These are phyloP conservation scores for Albugo laibachii DNA, from an alignment of 352 stramenopile genomes.

Conservation along the genomic window DNA sequence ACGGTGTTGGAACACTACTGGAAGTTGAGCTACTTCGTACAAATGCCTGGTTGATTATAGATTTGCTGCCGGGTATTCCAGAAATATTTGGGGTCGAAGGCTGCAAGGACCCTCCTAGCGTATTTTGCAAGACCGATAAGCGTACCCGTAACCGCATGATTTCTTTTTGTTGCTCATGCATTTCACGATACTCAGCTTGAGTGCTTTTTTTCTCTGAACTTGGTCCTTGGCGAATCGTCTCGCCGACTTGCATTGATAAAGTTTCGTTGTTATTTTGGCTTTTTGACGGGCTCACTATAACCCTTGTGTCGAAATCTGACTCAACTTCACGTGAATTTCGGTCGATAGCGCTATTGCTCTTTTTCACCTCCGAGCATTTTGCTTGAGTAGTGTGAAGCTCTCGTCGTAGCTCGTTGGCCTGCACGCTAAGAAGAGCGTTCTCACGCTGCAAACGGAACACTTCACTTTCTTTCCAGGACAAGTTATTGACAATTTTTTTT, in stretches of 20 bases:
- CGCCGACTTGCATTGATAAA: neutral
- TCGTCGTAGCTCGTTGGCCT: slow-evolving; percentile 66
- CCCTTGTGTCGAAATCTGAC: neutral
- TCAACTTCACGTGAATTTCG: slow-evolving; percentile 44
- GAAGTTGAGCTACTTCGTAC: too few species aligned
- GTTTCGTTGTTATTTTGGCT: neutral
- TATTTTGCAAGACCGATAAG: slow-evolving; percentile 40
- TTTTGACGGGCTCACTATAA: slow-evolving; percentile 1
- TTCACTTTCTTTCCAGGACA: slow-evolving; percentile 68
- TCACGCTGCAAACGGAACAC: slow-evolving; percentile 61
- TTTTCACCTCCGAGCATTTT: slow-evolving; percentile 4
- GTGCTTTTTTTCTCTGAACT: slow-evolving; percentile 1
- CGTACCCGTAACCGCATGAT: slow-evolving; percentile 53
- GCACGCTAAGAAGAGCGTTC: slow-evolving; percentile 55
- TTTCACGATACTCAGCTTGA: slow-evolving; percentile 16
- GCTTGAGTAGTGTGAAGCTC: slow-evolving; percentile 20
- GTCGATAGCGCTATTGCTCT: slow-evolving; percentile 7
- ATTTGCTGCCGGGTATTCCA: too few species aligned
- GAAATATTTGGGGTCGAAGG: slow-evolving; percentile 9
- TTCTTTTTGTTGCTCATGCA: slow-evolving; percentile 22
- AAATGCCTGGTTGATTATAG: too few species aligned
- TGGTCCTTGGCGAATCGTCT: slow-evolving; percentile 5
- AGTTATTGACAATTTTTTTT: slow-evolving; percentile 75
- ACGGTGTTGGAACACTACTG: too few species aligned
- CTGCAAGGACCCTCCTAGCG: slow-evolving; percentile 27